Conservation (phyloP, 2,329 filamentous ascomycete genomes). For the Aspergillus chevalieri region DNA sequence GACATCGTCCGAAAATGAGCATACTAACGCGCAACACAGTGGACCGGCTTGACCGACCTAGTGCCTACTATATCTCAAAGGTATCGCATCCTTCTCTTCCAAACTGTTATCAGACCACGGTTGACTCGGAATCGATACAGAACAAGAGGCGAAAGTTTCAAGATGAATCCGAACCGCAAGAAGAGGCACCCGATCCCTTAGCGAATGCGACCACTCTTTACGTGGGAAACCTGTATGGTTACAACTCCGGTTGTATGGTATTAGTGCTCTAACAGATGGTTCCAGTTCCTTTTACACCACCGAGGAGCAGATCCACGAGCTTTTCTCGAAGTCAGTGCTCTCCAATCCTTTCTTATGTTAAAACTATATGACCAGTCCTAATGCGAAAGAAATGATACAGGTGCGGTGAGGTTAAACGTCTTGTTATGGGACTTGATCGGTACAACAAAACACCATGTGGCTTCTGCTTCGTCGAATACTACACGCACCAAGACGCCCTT, state of each 20-base stretch:
- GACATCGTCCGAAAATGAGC: neutral
- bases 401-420: constrained; percentile 92
- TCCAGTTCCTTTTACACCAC: constrained; percentile 90
- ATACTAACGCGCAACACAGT: constrained; percentile 55
- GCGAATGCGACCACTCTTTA: constrained; percentile 90
- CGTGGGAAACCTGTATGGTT: constrained; percentile 77
- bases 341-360: neutral
- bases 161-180: constrained; percentile 52
- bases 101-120: constrained; percentile 24
- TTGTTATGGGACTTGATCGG: constrained; percentile 95
- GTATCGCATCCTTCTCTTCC: constrained; percentile 41
- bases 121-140: constrained; percentile 33
- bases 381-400: constrained; percentile 26
- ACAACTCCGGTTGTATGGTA: neutral
- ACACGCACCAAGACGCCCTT: constrained; percentile 91
- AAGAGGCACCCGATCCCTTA: constrained; percentile 69
- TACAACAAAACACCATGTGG: constrained; percentile 97
- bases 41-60: constrained; percentile 86
- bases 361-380: neutral
- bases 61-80: constrained; percentile 82
- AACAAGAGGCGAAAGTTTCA: constrained; percentile 66
- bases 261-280: constrained; percentile 4
- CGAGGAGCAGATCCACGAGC: constrained; percentile 96
- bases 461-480: constrained; percentile 99
- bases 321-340: constrained; percentile 69